Evolutionary conservation across 257 asterid species (phyloP).

Genomic region (Mentha longifolia): DNA sequence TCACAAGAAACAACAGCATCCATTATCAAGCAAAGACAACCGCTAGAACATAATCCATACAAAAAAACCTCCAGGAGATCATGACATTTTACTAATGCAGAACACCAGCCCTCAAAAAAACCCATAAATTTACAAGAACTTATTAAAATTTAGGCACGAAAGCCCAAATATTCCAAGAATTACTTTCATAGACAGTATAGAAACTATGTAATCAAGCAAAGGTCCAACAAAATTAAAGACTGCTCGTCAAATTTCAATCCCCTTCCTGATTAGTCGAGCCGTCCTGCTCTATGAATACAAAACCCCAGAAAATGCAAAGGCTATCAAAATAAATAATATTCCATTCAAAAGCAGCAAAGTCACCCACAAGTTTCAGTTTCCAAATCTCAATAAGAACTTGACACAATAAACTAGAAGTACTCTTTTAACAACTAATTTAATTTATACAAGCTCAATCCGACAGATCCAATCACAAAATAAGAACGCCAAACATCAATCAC

Average conservation of each 20-base stretch:
- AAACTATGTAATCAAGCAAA: neutral
- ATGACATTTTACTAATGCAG: neutral
- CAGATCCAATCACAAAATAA: slow-evolving; percentile 6
- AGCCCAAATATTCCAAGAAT: neutral
- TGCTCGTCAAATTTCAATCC: neutral
- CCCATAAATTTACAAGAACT: neutral
- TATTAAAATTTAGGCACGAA: neutral
- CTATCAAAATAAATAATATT: neutral
- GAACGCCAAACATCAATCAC: neutral
- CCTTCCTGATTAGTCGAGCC: slow-evolving; percentile 5
- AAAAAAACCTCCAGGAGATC: slow-evolving; percentile 1
- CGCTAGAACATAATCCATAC: slow-evolving; percentile 4
- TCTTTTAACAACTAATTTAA: neutral
- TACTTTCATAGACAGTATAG: neutral
- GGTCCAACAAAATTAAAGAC: neutral
- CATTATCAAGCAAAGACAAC: neutral
- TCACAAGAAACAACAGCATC: slow-evolving; percentile 17
- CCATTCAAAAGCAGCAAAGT: neutral
- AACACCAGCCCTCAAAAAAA: neutral
- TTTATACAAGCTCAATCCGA: slow-evolving; percentile 14
- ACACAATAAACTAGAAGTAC: neutral
- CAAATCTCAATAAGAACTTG: neutral
- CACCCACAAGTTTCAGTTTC: neutral
- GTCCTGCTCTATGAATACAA: slow-evolving; percentile 15
- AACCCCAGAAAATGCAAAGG: neutral